These are phyloP conservation scores for Fusarium oligoseptatum DNA, from an alignment of 2,329 filamentous ascomycete species.

Conservation along the genomic window DNA sequence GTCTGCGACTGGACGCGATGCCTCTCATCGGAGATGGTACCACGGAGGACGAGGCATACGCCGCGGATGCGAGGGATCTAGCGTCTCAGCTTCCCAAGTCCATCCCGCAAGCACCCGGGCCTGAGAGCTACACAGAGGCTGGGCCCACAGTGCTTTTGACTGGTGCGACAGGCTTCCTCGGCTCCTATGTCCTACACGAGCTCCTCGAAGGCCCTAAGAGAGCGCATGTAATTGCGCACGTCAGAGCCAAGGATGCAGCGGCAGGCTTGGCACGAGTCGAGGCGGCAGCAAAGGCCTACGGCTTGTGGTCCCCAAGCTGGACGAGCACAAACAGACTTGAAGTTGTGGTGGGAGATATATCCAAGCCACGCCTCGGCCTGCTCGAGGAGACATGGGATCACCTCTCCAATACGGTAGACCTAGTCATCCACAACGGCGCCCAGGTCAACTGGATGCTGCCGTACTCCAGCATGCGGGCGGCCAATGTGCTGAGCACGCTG, in stretches of 20 bases:
- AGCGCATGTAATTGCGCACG: conserved; percentile 76
- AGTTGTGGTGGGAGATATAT: conserved; percentile 78
- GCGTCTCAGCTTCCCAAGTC: conserved; percentile 60
- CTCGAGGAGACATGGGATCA: conserved; percentile 72
- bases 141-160: conserved; percentile 70
- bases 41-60: conserved; percentile 57
- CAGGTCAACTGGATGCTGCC: conserved; percentile 82
- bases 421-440: conserved; percentile 84
- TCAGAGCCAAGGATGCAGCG: conserved; percentile 74
- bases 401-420: conserved; percentile 74
- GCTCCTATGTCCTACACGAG: conserved; percentile 82
- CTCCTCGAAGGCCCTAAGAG: conserved; percentile 64
- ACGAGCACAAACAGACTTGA: conserved; percentile 74
- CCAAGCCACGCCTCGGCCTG: conserved; percentile 80
- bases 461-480: conserved; percentile 76
- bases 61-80: conserved; percentile 64
- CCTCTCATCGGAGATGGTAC: conserved; percentile 8
- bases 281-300: conserved; percentile 78
- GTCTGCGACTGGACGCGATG: conserved; percentile 23
- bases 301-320: conserved; percentile 74
- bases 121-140: conserved; percentile 36
- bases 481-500: conserved; percentile 83
- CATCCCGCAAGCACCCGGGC: conserved; percentile 19
- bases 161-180: conserved; percentile 81
- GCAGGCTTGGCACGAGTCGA: conserved; percentile 74